Percentiles rank a stretch among this genome's conserved stretches.
Evolutionary conservation across 169 alveolate genomes (phyloP).

Genomic region (Fabrea salina): DNA sequence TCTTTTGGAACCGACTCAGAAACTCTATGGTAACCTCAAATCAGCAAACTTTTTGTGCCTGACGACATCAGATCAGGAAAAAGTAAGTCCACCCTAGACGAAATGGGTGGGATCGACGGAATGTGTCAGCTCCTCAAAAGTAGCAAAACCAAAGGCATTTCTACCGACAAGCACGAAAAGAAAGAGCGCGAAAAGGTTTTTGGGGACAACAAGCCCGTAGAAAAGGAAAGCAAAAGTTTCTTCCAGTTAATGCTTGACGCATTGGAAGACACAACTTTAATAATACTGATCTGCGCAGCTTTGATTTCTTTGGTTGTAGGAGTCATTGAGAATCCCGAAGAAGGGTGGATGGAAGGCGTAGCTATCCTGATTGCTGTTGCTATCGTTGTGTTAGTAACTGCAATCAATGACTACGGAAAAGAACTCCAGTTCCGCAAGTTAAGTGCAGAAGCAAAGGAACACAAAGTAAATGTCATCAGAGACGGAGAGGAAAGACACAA

Average conservation of each 20-base stretch:
- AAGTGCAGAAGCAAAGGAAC: conserved; percentile 34
- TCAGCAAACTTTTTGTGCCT: background rate
- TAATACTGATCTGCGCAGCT: conserved; percentile 57
- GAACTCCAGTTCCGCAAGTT: conserved; percentile 74
- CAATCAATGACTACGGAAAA: conserved; percentile 69
- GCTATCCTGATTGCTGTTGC: conserved; percentile 80
- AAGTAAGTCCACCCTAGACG: conserved; percentile 32
- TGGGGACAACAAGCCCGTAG: conserved; percentile 52
- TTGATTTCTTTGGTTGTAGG: conserved; percentile 53
- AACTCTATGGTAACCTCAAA: background rate
- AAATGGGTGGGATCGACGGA: conserved; percentile 46
- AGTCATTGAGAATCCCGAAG: conserved; percentile 44
- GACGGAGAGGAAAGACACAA: conserved; percentile 40
- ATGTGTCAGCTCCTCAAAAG: conserved; percentile 28
- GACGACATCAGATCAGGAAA: background rate
- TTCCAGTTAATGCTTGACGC: conserved; percentile 43
- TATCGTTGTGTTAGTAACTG: conserved; percentile 73
- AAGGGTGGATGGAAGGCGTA: conserved; percentile 84
- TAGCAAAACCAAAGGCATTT: conserved; percentile 26
- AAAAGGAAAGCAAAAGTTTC: conserved; percentile 39
- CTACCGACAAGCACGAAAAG: background rate
- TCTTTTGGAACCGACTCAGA: background rate
- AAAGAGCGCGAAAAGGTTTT: conserved; percentile 4
- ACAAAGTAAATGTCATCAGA: conserved; percentile 45
- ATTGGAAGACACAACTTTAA: conserved; percentile 47